Evolutionary conservation across 148 eudicot species (phyloP), one percentile per base, ranked within the genome.

Genomic region (Arbutus unedo): DNA sequence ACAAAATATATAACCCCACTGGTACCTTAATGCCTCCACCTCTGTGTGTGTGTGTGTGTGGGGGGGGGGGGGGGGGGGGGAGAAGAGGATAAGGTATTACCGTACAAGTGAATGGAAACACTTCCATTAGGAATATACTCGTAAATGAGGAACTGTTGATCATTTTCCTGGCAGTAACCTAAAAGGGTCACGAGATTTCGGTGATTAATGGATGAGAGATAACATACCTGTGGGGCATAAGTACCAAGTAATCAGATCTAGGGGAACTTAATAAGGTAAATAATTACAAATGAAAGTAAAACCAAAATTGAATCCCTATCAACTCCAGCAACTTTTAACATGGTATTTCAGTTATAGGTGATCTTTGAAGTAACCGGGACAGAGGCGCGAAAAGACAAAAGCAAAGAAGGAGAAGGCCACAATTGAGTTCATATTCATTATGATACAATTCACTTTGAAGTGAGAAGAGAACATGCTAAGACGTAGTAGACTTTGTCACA

Each of bases 101-200:
- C 98, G 76, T 94, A 94, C 87, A 96, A 88, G 89, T 96, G 99
- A 85, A 91, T 86, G 51, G 99, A 92, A 81, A 96, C 97, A 90
- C 98, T 96, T 87, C 99, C 99, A 88, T 94, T 94, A 76, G 98
- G 97, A 84, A 96, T 85, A 86, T 96, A 96, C 86, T 96, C 98
- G 75, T 93, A 96, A n/a, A 96, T 95, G 74, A 96, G 98, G 85
- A 94, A 87, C 84, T 96, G 98, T 71, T 90, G 91, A 86, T 87
- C 89, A 84, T 86, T 88, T 87, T 93, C 98, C 87, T 96, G 98
- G 90, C 95, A 93, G 85, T 93, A 94, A 82, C 99, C 99, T 87
- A 94, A 85, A 77, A 96, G 98, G 48, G 94, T 89, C 89, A 96
- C 99, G 64, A 96, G 88, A 89, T 96, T 96, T 87, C 99, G 91